phyloP scores from a whole-genome alignment of 2,329 filamentous ascomycete species.

The Claviceps monticola region DNA sequence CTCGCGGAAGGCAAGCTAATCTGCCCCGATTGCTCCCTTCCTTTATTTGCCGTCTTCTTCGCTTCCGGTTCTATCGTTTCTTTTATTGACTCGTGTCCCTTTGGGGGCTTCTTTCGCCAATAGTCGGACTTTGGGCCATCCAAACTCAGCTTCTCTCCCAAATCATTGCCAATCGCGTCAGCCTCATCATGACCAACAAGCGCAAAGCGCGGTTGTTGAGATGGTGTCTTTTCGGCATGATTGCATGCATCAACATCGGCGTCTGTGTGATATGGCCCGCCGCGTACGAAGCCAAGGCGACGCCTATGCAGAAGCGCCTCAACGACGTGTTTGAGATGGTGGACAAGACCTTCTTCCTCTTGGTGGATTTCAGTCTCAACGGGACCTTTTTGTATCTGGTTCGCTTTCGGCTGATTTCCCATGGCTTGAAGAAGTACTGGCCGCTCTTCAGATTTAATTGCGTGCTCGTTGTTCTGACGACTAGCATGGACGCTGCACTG shows the following conservation, averaged over 20 bases:
- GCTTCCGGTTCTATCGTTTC: not conserved
- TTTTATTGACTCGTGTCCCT: too few species aligned
- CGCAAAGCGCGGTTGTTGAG: constrained; percentile 20
- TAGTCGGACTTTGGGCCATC: constrained; percentile 10
- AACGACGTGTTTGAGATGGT: constrained; percentile 13
- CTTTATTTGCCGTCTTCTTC: not conserved
- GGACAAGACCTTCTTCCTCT: constrained; percentile 32
- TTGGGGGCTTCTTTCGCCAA: too few species aligned
- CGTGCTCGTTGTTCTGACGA: constrained; percentile 31
- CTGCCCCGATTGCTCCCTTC: too few species aligned
- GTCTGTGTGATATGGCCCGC: constrained; percentile 28
- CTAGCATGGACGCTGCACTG: constrained; percentile 29
- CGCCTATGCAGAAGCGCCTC: constrained; percentile 2
- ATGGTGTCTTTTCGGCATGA: constrained; percentile 19
- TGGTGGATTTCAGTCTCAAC: constrained; percentile 35
- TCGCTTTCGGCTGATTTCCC: constrained; percentile 29
- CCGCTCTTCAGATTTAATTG: constrained; percentile 34
- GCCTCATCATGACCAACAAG: constrained; percentile 25
- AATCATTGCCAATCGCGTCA: constrained; percentile 30
- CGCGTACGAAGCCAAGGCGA: constrained; percentile 13
- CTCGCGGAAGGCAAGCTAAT: not conserved
- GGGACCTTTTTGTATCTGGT: constrained; percentile 34
- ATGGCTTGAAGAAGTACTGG: constrained; percentile 36
- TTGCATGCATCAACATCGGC: constrained; percentile 23
- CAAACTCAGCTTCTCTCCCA: constrained; percentile 28